phyloP scores from a whole-genome alignment of 495 filamentous ascomycete genomes.

The Corynascus novoguineensis region DNA sequence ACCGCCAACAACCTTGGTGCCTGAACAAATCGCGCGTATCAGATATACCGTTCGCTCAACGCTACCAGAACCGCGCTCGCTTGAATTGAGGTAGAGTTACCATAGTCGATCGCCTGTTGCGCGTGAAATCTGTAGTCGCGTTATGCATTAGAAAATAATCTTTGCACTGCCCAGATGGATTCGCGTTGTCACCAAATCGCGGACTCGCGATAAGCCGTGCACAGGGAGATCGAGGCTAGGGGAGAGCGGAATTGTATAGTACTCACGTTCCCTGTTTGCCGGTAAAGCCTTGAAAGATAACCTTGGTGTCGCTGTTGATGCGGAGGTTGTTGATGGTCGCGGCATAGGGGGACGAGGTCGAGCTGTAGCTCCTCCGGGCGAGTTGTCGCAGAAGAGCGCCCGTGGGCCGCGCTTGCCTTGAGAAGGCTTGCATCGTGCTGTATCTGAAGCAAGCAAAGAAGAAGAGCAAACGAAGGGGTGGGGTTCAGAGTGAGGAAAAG shows the following conservation, averaged over 20 bases:
- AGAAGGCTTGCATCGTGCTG: slow-evolving; percentile 42
- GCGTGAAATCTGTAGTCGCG: slow-evolving; percentile 79
- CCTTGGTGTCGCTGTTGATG: slow-evolving; percentile 86
- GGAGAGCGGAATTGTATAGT: background rate
- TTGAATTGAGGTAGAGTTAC: slow-evolving; percentile 44
- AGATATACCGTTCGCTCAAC: slow-evolving; percentile 9
- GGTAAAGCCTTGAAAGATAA: slow-evolving; percentile 96
- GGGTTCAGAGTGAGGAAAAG: background rate
- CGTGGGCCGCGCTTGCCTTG: slow-evolving; percentile 43
- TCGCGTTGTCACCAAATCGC: slow-evolving; percentile 1
- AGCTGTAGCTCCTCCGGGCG: slow-evolving; percentile 63
- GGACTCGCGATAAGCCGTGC: slow-evolving; percentile 17
- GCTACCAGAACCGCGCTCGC: background rate
- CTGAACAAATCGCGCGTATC: slow-evolving; percentile 40
- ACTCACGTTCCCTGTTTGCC: slow-evolving; percentile 98
- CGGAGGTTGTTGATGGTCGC: slow-evolving; percentile 83
- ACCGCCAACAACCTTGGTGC: slow-evolving; percentile 94
- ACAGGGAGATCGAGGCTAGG: slow-evolving; percentile 6
- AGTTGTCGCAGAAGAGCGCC: slow-evolving; percentile 40
- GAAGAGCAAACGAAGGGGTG: background rate
- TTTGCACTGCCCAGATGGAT: too few relatives aligned
- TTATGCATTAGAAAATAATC: too few relatives aligned
- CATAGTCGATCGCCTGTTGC: slow-evolving; percentile 95
- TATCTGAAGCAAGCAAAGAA: slow-evolving; percentile 6
- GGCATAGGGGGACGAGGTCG: slow-evolving; percentile 64